These are phyloP conservation scores for Thermochaetoides thermophila DNA, from an alignment of 495 filamentous ascomycete species.

Conservation along the genomic window DNA sequence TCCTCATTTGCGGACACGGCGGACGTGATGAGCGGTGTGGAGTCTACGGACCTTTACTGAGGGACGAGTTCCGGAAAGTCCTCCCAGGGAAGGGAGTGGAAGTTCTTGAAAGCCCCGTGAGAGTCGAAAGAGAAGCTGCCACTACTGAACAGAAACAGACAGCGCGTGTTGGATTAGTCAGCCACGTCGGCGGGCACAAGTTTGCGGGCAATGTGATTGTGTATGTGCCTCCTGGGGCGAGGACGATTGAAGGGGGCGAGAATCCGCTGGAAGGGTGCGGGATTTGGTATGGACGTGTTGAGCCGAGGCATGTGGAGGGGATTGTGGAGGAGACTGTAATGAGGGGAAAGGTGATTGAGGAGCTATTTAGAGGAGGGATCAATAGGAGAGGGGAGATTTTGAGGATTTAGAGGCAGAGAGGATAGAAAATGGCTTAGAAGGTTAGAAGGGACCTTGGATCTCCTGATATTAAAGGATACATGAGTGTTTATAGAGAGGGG, in stretches of 20 bases:
- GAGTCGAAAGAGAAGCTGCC: constrained; percentile 7
- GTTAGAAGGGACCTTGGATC: too few relatives aligned
- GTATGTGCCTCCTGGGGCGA: constrained; percentile 54
- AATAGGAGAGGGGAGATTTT: constrained; percentile 26
- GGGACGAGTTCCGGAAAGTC: constrained; percentile 46
- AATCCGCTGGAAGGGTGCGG: constrained; percentile 62
- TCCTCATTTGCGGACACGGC: constrained; percentile 77
- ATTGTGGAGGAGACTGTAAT: constrained; percentile 69
- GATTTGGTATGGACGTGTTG: constrained; percentile 86
- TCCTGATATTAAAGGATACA: too few relatives aligned
- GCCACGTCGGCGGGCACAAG: constrained; percentile 85
- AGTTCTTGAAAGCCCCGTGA: constrained; percentile 22
- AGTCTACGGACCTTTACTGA: constrained; percentile 56
- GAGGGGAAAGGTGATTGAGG: constrained; percentile 54
- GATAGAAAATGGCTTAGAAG: too few relatives aligned
- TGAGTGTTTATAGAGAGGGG: too few relatives aligned
- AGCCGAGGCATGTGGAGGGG: constrained; percentile 74
- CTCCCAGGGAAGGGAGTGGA: constrained; percentile 21
- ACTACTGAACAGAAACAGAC: constrained; percentile 15
- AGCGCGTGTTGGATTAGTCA: constrained; percentile 57
- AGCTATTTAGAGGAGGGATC: constrained; percentile 59
- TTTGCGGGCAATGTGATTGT: constrained; percentile 89
- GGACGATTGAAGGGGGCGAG: constrained; percentile 18
- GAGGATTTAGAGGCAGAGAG: constrained; percentile 19
- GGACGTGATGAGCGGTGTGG: constrained; percentile 71